phyloP scores from a whole-genome alignment of 164 flowering plant genomes.

The Vitis labrusca region DNA sequence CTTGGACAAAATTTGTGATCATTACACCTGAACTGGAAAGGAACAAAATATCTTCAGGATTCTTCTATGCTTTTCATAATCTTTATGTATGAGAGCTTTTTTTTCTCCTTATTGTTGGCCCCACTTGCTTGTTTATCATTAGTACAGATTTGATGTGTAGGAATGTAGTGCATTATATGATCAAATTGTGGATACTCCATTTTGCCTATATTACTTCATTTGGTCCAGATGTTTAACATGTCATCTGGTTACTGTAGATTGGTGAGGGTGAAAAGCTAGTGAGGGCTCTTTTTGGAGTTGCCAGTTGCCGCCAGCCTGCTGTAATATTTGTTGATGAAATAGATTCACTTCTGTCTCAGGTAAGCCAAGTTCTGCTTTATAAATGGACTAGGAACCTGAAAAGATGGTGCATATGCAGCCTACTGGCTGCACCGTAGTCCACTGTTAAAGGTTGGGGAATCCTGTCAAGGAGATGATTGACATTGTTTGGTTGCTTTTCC shows the following conservation, averaged over 20 bases:
- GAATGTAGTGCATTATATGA: background rate
- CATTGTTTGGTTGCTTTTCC: background rate
- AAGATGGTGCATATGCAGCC: no score
- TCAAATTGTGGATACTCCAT: background rate
- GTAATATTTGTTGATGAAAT: slow-evolving; percentile 99
- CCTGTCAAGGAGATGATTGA: background rate
- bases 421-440: no score
- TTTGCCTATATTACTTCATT: background rate
- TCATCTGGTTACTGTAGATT: slow-evolving; percentile 51
- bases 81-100: no score
- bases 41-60: no score
- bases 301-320: slow-evolving; percentile 99
- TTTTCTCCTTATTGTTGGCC: no score
- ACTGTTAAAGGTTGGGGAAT: background rate
- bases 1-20: no score
- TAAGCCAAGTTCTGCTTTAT: slow-evolving; percentile 22
- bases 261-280: slow-evolving; percentile 99
- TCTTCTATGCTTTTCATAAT: no score
- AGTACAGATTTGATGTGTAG: background rate
- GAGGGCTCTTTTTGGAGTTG: slow-evolving; percentile 98
- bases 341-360: slow-evolving; percentile 98
- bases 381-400: background rate
- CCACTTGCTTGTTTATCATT: no score
- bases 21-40: no score
- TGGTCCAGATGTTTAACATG: background rate